Evolutionary conservation across 2,329 filamentous ascomycete species (phyloP).

Genomic region (Drechslera avenae): DNA sequence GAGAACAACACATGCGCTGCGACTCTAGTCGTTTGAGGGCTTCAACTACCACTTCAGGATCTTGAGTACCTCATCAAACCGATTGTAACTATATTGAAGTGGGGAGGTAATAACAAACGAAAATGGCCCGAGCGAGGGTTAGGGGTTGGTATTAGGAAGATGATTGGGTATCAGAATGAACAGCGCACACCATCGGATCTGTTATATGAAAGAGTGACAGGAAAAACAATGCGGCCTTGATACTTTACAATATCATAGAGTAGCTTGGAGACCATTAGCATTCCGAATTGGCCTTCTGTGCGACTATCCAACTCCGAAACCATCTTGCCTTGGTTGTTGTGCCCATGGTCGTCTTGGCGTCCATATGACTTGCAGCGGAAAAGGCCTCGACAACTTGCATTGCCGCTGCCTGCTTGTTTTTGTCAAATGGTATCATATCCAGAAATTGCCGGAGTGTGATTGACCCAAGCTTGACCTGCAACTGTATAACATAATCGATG

Average conservation of each 20-base stretch:
- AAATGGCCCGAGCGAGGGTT: no score
- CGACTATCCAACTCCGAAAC: conserved; percentile 27
- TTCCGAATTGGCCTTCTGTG: conserved; percentile 1
- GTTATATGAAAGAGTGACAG: neutral
- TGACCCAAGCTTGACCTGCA: conserved; percentile 31
- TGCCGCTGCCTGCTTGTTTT: conserved; percentile 9
- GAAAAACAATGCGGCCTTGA: neutral
- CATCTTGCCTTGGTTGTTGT: conserved; percentile 22
- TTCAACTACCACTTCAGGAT: no score
- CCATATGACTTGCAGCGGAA: conserved; percentile 28
- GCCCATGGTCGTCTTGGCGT: conserved; percentile 13
- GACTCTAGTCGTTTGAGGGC: no score
- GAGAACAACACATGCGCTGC: no score
- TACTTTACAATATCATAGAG: neutral
- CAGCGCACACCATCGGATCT: neutral
- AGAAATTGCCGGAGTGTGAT: conserved; percentile 32
- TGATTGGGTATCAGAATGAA: neutral
- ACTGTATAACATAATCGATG: conserved; percentile 26
- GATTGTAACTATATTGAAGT: no score
- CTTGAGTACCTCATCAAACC: no score
- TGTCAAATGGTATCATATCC: conserved; percentile 25
- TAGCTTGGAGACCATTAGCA: neutral
- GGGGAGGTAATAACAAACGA: no score
- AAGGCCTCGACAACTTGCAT: conserved; percentile 30
- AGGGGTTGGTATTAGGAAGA: no score